Evolutionary conservation across 106 monocot genomes (phyloP).

Genomic region (Dendrobium nobile): DNA sequence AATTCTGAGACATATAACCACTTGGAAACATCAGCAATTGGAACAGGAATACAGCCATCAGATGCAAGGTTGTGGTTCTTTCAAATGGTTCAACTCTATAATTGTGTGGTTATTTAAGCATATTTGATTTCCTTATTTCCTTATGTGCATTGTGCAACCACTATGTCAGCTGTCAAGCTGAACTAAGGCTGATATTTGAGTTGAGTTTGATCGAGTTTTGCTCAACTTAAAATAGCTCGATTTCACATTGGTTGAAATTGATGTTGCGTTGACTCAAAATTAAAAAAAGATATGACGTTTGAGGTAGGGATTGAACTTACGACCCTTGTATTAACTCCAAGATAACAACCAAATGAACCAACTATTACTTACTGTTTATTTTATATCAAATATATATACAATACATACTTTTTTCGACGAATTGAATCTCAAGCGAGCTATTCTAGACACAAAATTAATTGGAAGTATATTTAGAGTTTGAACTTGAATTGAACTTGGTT

Average conservation of each 20-base stretch:
- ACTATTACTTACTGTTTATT: too few relatives aligned
- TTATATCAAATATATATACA: too few relatives aligned
- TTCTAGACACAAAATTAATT: neutral
- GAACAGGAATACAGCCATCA: slow-evolving; percentile 20
- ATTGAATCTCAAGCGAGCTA: neutral
- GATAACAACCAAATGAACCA: too few relatives aligned
- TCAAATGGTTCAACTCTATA: slow-evolving; percentile 1
- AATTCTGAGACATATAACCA: slow-evolving; percentile 18
- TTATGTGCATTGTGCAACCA: neutral
- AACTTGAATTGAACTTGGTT: neutral
- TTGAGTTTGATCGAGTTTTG: neutral
- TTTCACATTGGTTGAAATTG: too few relatives aligned
- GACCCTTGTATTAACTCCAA: too few relatives aligned
- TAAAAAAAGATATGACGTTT: too few relatives aligned
- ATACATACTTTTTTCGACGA: neutral
- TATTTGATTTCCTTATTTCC: neutral
- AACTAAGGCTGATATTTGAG: neutral
- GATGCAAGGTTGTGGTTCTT: slow-evolving; percentile 39
- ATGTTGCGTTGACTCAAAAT: too few relatives aligned
- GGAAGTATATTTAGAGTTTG: neutral
- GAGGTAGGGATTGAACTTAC: too few relatives aligned
- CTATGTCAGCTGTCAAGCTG: neutral
- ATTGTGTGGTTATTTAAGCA: neutral
- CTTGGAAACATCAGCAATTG: slow-evolving; percentile 16
- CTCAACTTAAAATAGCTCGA: neutral